Evolutionary conservation across 129 eudicot genomes (phyloP).

Genomic region (Mikania micrantha): DNA sequence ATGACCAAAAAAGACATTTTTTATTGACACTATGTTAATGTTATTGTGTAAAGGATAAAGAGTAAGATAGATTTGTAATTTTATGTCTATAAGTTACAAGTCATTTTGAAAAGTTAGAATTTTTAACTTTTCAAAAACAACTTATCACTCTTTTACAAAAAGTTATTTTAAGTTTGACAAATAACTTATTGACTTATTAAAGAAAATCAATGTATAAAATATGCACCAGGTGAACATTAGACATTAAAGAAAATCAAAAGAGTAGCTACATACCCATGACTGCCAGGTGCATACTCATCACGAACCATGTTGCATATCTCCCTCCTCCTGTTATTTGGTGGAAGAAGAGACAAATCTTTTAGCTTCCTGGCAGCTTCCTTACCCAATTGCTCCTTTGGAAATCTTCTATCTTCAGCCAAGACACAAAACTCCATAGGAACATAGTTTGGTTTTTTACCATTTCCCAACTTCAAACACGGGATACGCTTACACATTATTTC

Average conservation of each 20-base stretch:
- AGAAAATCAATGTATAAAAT: background rate
- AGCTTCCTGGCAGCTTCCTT: constrained; percentile 18
- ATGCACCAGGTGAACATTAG: too few species aligned
- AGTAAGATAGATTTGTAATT: too few species aligned
- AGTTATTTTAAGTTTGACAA: too few species aligned
- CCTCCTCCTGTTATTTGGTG: constrained; percentile 38
- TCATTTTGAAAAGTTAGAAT: too few species aligned
- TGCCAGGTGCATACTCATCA: constrained; percentile 47
- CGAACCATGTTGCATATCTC: constrained; percentile 41
- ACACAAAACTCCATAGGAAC: constrained; percentile 68
- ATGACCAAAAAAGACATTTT: too few species aligned
- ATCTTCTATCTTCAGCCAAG: constrained; percentile 56
- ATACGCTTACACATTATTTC: constrained; percentile 29
- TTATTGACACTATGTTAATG: too few species aligned
- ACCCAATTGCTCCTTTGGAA: constrained; percentile 49
- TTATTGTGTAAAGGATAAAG: too few species aligned
- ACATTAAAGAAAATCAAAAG: background rate
- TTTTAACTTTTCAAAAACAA: too few species aligned
- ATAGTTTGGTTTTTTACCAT: constrained; percentile 26
- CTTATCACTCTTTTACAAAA: too few species aligned
- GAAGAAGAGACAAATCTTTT: constrained; percentile 40
- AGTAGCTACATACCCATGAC: constrained; percentile 45
- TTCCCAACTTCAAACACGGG: constrained; percentile 68
- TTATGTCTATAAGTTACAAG: too few species aligned
- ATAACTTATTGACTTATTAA: too few species aligned